These are phyloP conservation scores for Colletotrichum simmondsii DNA, from an alignment of 2,329 filamentous ascomycete genomes.

Conservation along the genomic window DNA sequence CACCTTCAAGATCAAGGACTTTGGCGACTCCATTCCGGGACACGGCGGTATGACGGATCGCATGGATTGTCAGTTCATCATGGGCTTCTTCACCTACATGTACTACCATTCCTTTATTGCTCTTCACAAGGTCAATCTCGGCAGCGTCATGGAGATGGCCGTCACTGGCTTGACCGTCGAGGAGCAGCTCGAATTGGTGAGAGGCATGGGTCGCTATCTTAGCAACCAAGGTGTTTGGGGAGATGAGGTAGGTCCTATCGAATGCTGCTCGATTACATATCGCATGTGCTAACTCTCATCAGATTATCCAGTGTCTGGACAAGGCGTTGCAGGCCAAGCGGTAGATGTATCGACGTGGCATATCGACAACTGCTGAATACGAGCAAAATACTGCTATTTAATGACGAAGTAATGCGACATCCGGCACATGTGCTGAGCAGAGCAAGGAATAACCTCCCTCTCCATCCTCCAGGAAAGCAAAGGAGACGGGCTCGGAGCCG, in stretches of 20 bases:
- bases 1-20: conserved; percentile 99
- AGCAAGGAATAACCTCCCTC: conserved; percentile 6
- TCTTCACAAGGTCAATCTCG: conserved; percentile 84
- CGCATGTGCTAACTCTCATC: background rate
- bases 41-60: conserved; percentile 98
- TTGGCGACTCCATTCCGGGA: conserved; percentile 96
- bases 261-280: conserved; percentile 47
- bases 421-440: conserved; percentile 15
- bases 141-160: conserved; percentile 87
- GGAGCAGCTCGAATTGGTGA: conserved; percentile 87
- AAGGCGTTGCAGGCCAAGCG: conserved; percentile 41
- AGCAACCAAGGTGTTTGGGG: conserved; percentile 69
- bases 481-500: background rate
- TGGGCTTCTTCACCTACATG: conserved; percentile 98
- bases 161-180: conserved; percentile 89
- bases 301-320: conserved; percentile 49
- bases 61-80: conserved; percentile 99
- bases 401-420: conserved; percentile 32
- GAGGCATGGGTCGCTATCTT: conserved; percentile 71
- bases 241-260: conserved; percentile 46
- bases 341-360: background rate
- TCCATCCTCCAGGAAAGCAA: conserved; percentile 9
- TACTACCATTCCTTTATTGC: conserved; percentile 99
- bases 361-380: background rate
- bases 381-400: conserved; percentile 28